Evolutionary conservation across 1,139 yeast genomes (phyloP).

Genomic region (Geotrichum restrictum): DNA sequence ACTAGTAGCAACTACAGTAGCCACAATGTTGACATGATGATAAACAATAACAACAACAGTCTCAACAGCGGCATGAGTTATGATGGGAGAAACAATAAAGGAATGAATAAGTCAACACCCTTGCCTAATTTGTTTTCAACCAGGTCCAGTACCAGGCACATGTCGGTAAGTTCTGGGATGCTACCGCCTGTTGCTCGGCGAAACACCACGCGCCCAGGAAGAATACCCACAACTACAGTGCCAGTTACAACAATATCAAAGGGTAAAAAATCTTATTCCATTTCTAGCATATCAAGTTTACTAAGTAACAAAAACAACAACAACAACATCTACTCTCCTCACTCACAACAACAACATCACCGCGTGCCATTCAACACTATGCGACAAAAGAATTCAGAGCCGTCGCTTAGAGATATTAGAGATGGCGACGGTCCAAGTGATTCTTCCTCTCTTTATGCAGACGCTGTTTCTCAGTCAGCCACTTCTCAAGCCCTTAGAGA

Average conservation of each 20-base stretch:
- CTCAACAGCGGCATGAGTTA: neutral
- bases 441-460: neutral
- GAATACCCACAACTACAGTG: neutral
- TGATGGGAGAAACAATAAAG: neutral
- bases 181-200: slow-evolving; percentile 14
- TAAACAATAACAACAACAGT: too few relatives aligned
- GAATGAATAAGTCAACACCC: neutral
- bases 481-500: neutral
- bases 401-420: neutral
- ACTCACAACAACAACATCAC: neutral
- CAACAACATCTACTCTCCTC: neutral
- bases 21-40: too few relatives aligned
- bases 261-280: neutral
- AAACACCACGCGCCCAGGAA: neutral
- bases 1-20: neutral
- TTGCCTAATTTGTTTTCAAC: slow-evolving; percentile 8
- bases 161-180: slow-evolving; percentile 1
- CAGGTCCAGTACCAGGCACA: slow-evolving; percentile 2
- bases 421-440: neutral
- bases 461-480: slow-evolving; percentile 1
- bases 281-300: slow-evolving; percentile 7
- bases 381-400: neutral
- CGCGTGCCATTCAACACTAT: neutral
- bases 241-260: neutral
- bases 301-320: neutral